phyloP scores from a whole-genome alignment of 371 early-diverging fungal genomes.

The Syncephalastrum contaminatum region DNA sequence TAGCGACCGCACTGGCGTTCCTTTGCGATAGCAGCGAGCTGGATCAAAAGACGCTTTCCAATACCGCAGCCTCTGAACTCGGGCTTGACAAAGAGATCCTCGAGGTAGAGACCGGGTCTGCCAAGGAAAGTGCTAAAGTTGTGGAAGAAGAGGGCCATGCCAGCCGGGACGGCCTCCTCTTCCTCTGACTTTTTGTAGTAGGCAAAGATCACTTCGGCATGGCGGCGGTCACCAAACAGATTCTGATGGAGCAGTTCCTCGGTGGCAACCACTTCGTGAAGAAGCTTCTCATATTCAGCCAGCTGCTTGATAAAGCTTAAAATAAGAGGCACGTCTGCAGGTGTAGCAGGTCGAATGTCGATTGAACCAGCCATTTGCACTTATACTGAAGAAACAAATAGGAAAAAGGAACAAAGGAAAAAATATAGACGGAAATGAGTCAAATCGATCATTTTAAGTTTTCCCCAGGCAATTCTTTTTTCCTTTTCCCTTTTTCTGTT shows the following conservation, averaged over 20 bases:
- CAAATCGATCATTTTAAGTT: too few species aligned
- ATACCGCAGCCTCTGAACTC: slow-evolving; percentile 70
- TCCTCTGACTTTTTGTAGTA: slow-evolving; percentile 38
- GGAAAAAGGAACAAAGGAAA: slow-evolving; percentile 2
- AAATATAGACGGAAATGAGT: not conserved
- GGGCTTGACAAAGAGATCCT: slow-evolving; percentile 74
- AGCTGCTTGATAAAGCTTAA: slow-evolving; percentile 69
- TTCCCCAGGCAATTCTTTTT: not conserved
- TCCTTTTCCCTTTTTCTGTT: not conserved
- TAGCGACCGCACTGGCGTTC: slow-evolving; percentile 69
- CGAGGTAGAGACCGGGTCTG: slow-evolving; percentile 78
- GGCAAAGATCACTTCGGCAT: slow-evolving; percentile 70
- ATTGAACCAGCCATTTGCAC: slow-evolving; percentile 17
- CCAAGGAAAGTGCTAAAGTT: slow-evolving; percentile 81
- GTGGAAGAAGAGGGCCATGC: slow-evolving; percentile 80
- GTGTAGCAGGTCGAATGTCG: slow-evolving; percentile 56
- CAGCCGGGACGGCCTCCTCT: slow-evolving; percentile 51
- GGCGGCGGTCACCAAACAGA: slow-evolving; percentile 63
- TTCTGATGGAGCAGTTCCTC: slow-evolving; percentile 59
- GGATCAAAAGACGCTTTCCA: slow-evolving; percentile 68
- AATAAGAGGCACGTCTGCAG: slow-evolving; percentile 64
- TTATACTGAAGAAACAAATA: not conserved
- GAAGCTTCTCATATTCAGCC: slow-evolving; percentile 76
- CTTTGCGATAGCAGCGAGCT: slow-evolving; percentile 66
- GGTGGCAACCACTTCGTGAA: slow-evolving; percentile 71